Base-by-base conservation (phyloP, 2,329 filamentous ascomycete genomes). In the Dothistroma pini region DNA sequence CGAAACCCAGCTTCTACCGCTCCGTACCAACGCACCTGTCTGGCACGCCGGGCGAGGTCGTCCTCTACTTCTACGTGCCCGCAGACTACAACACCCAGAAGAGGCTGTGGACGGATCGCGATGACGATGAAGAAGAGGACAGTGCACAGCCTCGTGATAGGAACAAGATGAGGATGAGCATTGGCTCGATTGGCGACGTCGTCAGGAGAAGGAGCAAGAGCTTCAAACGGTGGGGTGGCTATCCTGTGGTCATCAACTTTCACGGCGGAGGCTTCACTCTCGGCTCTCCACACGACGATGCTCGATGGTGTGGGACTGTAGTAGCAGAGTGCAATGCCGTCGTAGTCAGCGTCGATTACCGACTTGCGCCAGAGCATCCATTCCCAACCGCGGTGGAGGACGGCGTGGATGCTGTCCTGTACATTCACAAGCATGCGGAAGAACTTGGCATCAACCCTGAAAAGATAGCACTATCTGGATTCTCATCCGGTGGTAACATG, bases 311-410 rank as follows among this genome's bases (percentile, higher is more conserved):
- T 48, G 77, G 77, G 25, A 78, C 79, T 7, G 81, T 86, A 2
- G 77, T 86, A n/a, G 69, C 82, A 2, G 75, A 86, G 60, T 79
- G 83, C 14, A 78, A 78, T 51, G 84, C 84, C 3, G 80, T 87
- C 5, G 80, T 87, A 21, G 81, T 86, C 59, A 83, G 80, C 61
- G 85, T 88, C 58, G 82, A 83, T 60, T 88, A 88, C 68, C 80
- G 85, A 16, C 78, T 81, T 19, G 85, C 85, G 0, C 85, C 85
- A 3, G 84, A 87, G 69, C 75, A 81, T 62, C 84, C 84, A 0
- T 88, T 87, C 66, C 85, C 85, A 1, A 84, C 81, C 0, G 84
- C 85, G 0, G 84, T 87, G 2, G 85, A 88, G 65, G 85, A 88
- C 63, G 84, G 84, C 21, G 84, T 84, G 7, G 84, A 86, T 60